Evolutionary conservation across 768 basidiomycete species (phyloP).

Genomic region (Tylopilus rubrobrunneus): DNA sequence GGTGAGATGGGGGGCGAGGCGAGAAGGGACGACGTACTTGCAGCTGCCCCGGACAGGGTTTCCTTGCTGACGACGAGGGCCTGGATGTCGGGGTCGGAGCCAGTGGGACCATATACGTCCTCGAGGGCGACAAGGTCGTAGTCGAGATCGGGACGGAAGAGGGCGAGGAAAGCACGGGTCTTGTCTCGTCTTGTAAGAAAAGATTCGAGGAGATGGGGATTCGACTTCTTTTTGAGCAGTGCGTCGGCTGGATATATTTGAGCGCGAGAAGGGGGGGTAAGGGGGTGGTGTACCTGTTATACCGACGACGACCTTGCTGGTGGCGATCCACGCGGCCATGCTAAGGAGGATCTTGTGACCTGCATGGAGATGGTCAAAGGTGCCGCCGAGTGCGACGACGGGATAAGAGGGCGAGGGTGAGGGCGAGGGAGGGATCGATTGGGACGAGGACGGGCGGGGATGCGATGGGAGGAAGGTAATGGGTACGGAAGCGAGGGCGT

Average conservation of each 20-base stretch:
- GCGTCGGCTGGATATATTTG: conserved; percentile 50
- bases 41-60: conserved; percentile 69
- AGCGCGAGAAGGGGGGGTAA: conserved; percentile 6
- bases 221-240: conserved; percentile 67
- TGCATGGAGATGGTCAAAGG: conserved; percentile 96
- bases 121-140: conserved; percentile 69
- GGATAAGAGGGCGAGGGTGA: conserved; percentile 37
- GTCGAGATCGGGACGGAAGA: conserved; percentile 63
- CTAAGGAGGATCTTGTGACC: conserved; percentile 97
- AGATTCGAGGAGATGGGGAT: conserved; percentile 63
- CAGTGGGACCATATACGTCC: conserved; percentile 93
- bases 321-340: conserved; percentile 83
- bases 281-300: conserved; percentile 58
- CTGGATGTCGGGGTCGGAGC: conserved; percentile 82
- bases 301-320: conserved; percentile 82
- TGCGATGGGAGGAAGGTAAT: conserved; percentile 17
- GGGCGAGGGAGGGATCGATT: not conserved
- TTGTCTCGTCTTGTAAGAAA: conserved; percentile 50
- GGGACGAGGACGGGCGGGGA: conserved; percentile 2
- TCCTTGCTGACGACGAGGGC: conserved; percentile 90
- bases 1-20: not conserved
- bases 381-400: conserved; percentile 88
- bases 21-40: conserved; percentile 42
- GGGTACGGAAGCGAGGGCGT: conserved; percentile 37
- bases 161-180: conserved; percentile 64